Evolutionary conservation across 306 rosid genomes (phyloP).

Genomic region (Oxytropis ochrocephala): DNA sequence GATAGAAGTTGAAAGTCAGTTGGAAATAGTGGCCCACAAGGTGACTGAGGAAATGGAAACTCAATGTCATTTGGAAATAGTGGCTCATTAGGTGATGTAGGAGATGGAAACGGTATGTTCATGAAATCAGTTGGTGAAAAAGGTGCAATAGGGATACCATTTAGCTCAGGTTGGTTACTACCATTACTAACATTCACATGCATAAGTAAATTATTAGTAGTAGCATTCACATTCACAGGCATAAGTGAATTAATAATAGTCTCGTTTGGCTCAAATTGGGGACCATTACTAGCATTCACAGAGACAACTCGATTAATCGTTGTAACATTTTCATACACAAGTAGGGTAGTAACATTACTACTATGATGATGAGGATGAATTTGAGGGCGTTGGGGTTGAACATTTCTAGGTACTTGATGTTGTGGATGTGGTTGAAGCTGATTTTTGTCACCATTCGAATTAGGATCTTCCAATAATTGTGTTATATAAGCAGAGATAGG

Average conservation of each 20-base stretch:
- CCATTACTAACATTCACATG: neutral
- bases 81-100: too few relatives aligned
- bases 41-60: too few relatives aligned
- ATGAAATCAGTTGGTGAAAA: constrained; percentile 29
- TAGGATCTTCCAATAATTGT: constrained; percentile 46
- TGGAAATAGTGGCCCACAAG: too few relatives aligned
- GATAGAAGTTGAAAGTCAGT: too few relatives aligned
- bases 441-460: constrained; percentile 32
- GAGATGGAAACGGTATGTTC: too few relatives aligned
- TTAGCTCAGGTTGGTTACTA: neutral
- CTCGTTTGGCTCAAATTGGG: too few relatives aligned
- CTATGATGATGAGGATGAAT: neutral
- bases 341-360: too few relatives aligned
- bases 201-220: neutral
- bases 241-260: too few relatives aligned
- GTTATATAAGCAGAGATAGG: constrained; percentile 76
- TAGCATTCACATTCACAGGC: neutral
- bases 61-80: too few relatives aligned
- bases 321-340: too few relatives aligned
- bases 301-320: neutral
- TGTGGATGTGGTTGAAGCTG: constrained; percentile 20
- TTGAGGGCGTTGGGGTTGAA: neutral
- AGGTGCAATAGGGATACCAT: constrained; percentile 31
- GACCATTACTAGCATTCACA: too few relatives aligned
- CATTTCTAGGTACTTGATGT: constrained; percentile 7